Evolutionary conservation across 2,329 filamentous ascomycete species (phyloP).

Genomic region (Endoconidiophora polonica): DNA sequence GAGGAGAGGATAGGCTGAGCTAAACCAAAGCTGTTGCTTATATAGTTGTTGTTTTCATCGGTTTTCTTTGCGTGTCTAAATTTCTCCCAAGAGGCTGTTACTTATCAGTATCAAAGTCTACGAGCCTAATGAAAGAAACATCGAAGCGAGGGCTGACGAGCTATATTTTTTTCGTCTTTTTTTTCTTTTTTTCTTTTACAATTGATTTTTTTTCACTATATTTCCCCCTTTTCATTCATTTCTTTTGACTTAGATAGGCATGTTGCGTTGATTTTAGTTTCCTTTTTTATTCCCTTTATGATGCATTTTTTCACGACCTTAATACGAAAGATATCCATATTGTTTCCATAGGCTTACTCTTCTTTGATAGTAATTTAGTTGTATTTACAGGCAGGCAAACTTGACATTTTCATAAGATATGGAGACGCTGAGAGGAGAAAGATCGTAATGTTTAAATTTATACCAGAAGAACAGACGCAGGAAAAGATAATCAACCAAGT

Average conservation of each 20-base stretch:
- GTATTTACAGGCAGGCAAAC: neutral
- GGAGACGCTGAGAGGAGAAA: neutral
- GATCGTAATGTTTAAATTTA: neutral
- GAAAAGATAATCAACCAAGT: slow-evolving; percentile 3
- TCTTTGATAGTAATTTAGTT: neutral
- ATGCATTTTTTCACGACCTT: no score
- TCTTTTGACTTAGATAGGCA: no score
- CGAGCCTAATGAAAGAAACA: neutral
- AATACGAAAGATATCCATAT: neutral
- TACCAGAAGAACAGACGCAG: neutral
- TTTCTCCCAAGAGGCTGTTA: neutral
- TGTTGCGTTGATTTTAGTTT: no score
- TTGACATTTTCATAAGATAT: neutral
- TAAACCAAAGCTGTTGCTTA: no score
- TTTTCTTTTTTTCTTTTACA: no score
- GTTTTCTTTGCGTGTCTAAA: no score
- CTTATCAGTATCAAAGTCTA: neutral
- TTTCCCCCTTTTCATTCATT: no score
- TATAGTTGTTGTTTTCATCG: no score
- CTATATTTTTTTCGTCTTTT: neutral
- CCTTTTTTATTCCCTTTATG: no score
- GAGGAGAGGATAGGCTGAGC: neutral
- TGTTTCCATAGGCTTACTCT: neutral
- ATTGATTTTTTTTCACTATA: no score
- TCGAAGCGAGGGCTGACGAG: neutral